A percentile compares a stretch with the other conserved stretches of the same genome.
Evolutionary conservation across 805 yeast species (phyloP).

Genomic region (Ogataea minuta): DNA sequence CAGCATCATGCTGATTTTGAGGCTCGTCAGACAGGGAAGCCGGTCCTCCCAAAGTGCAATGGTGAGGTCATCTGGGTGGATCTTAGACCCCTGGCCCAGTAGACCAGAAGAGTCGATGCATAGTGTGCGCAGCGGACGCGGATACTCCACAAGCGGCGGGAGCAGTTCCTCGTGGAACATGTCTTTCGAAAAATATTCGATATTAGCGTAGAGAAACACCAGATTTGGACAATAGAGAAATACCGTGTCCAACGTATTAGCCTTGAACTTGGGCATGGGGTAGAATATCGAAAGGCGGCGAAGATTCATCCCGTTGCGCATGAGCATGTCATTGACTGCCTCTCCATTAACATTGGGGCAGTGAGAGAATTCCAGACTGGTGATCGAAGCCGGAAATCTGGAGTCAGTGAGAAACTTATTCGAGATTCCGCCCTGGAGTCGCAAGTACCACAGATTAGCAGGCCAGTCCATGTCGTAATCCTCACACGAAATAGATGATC

Average conservation of each 20-base stretch:
- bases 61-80: conserved; percentile 87
- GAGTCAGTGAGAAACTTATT: conserved; percentile 72
- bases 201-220: conserved; percentile 60
- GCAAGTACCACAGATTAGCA: conserved; percentile 61
- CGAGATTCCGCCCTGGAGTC: conserved; percentile 87
- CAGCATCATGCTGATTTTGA: conserved; percentile 69
- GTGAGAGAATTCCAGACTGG: conserved; percentile 74
- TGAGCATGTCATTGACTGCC: conserved; percentile 60
- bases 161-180: conserved; percentile 47
- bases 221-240: conserved; percentile 78
- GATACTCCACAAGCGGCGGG: conserved; percentile 30
- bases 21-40: conserved; percentile 60
- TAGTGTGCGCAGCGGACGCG: conserved; percentile 54
- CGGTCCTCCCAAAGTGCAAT: conserved; percentile 79
- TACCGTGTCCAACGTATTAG: conserved; percentile 68
- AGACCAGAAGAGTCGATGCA: conserved; percentile 83
- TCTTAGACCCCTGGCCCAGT: conserved; percentile 75
- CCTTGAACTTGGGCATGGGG: conserved; percentile 82
- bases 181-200: conserved; percentile 69
- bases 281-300: conserved; percentile 66
- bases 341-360: conserved; percentile 75
- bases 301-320: conserved; percentile 64
- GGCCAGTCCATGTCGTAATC: conserved; percentile 76
- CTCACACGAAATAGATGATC: conserved; percentile 76
- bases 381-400: conserved; percentile 69